phyloP scores from a whole-genome alignment of 306 rosid genomes.

The Citrullus amarus region DNA sequence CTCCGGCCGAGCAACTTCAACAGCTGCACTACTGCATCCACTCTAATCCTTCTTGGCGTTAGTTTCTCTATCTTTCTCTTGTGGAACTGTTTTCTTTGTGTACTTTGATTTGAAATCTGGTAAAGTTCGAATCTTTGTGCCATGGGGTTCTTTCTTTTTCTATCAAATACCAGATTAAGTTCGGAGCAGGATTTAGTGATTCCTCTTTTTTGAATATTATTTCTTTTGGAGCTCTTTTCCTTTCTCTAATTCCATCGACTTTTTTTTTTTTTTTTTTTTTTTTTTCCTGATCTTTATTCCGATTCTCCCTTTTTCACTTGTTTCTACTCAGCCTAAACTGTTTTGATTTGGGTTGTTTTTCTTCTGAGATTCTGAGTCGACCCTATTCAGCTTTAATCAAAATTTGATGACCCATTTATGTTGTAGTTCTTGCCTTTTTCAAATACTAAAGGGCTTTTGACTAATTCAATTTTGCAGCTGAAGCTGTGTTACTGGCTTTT shows the following conservation, averaged over 20 bases:
- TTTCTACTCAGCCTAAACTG: neutral
- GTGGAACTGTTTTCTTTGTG: neutral
- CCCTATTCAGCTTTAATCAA: neutral
- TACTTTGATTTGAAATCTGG: neutral
- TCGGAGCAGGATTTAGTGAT: conserved; percentile 8
- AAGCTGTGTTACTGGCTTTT: conserved; percentile 55
- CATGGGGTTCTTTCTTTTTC: neutral
- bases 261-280: no score
- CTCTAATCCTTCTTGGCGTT: conserved; percentile 96
- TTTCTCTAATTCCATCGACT: neutral
- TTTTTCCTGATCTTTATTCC: conserved; percentile 11
- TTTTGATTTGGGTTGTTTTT: neutral
- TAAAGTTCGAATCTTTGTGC: conserved; percentile 8
- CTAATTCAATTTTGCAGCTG: conserved; percentile 36
- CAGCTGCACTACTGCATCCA: conserved; percentile 91
- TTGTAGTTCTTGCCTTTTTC: neutral
- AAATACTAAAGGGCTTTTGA: conserved; percentile 8
- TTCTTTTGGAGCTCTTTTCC: neutral
- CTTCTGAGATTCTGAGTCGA: neutral
- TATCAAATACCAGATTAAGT: neutral
- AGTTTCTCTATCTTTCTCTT: conserved; percentile 27
- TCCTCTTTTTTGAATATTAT: neutral
- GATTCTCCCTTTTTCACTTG: conserved; percentile 16
- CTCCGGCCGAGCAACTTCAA: conserved; percentile 70
- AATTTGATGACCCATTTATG: neutral